Evolutionary conservation across 371 early-diverging fungal species (phyloP), one percentile per base, ranked within the genome.

Genomic region (Dinochytrium kinnereticum): DNA sequence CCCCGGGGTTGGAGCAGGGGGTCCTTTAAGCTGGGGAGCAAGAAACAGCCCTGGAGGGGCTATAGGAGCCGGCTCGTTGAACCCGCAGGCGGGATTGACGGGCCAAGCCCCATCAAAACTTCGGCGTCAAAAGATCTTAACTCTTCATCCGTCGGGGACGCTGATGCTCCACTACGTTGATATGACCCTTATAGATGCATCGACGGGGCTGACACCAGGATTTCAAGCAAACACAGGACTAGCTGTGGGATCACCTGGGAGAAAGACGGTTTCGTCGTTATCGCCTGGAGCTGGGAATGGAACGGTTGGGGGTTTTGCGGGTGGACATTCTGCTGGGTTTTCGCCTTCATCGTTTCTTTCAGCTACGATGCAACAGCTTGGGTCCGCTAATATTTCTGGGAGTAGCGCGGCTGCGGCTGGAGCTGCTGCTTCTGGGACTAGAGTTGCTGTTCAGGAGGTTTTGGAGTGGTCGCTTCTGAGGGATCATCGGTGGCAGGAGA

Each of bases 131-230:
- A 61, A 76, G 0, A 31, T 81, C 2, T 38, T 81, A 7, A 72
- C 77, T 0, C 50, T 78, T 31, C 76, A 81, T 34, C 75, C 81
- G 31, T n/a, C 49, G 19, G 81, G 78, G 10, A 68, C 64, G 21
- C 36, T 78, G 40, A 74, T 74, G 64, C 37, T 81, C 21, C 78
- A 78, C 70, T 68, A 78, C 70, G 26, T 81, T 26, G 81, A 81
- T 71, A 57, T 81, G 3, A 66, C 37, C 1, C 37, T 59, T 28
- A 68, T 73, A 33, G 37, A 31, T n/a, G n/a, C 0, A 13, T 28
- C 33, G 21, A 34, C 0, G 1, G 33, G 44, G 10, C 21, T 5
- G 36, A 21, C 49, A 34, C 39, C 65, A 49, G 30, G 57, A 7
- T 36, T 39, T 66, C 17, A 53, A 15, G n/a, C 55, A 53, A 15